Evolutionary conservation across 2,329 filamentous ascomycete genomes (phyloP).

Genomic region (Metarhizium brunneum): DNA sequence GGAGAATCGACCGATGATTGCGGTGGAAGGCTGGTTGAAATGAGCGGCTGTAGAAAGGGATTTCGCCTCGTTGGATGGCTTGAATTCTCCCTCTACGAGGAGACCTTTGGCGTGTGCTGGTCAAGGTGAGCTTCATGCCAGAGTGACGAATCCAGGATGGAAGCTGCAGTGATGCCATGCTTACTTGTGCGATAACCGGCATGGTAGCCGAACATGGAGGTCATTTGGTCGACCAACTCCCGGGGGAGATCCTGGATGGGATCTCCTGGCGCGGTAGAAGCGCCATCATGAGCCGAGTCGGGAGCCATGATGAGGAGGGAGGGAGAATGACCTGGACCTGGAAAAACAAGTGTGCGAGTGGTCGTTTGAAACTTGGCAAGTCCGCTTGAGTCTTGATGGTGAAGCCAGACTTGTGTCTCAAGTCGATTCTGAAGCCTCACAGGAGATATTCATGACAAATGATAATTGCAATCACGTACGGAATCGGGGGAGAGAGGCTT

Average conservation of each 20-base stretch:
- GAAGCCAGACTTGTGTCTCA: too few relatives aligned
- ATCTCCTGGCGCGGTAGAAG: neutral
- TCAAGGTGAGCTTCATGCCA: neutral
- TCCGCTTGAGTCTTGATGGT: too few relatives aligned
- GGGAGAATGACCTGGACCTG: neutral
- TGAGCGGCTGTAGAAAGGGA: conserved; percentile 3
- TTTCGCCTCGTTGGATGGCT: conserved; percentile 4
- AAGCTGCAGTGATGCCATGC: neutral
- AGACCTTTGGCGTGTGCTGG: conserved; percentile 4
- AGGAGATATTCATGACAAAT: neutral
- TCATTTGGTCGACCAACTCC: neutral
- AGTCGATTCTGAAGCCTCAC: neutral
- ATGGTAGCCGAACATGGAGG: neutral
- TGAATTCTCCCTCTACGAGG: conserved; percentile 10
- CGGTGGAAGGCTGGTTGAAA: conserved; percentile 3
- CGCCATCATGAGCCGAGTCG: neutral
- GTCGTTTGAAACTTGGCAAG: too few relatives aligned
- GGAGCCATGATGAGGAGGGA: neutral
- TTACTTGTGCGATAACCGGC: neutral
- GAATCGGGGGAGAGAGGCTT: neutral
- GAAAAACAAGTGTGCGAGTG: neutral
- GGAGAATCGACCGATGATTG: conserved; percentile 6
- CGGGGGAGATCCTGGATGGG: neutral
- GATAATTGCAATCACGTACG: neutral
- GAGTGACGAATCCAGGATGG: neutral